These are phyloP conservation scores for Psilocybe sp. DNA, from an alignment of 768 basidiomycete genomes.

Conservation along the genomic window DNA sequence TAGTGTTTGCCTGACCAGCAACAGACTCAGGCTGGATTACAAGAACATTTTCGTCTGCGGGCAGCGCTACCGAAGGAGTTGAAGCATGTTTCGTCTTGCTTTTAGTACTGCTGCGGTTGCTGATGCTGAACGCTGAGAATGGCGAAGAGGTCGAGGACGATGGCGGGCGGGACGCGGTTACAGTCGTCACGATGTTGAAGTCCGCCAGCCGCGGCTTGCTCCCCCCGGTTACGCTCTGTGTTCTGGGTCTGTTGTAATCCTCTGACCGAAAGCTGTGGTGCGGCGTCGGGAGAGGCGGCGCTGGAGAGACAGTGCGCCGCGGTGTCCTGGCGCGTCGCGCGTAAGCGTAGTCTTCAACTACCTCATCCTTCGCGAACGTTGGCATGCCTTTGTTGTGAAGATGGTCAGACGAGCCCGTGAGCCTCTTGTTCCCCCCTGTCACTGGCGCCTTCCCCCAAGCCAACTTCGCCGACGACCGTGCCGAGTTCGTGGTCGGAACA, in stretches of 20 bases:
- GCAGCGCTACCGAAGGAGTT: neutral
- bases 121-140: constrained; percentile 5
- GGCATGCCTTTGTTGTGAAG: constrained; percentile 5
- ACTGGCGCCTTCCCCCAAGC: constrained; percentile 12
- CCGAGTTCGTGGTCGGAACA: constrained; percentile 1
- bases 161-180: neutral
- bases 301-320: too few relatives aligned
- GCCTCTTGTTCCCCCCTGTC: constrained; percentile 8
- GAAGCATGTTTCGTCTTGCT: constrained; percentile 2
- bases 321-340: too few relatives aligned
- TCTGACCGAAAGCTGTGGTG: neutral
- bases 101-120: neutral
- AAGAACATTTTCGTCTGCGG: too few relatives aligned
- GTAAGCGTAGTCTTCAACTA: neutral
- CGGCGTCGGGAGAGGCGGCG: too few relatives aligned
- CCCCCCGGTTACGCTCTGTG: neutral
- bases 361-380: neutral
- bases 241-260: neutral
- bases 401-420: neutral
- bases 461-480: constrained; percentile 9
- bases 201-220: neutral
- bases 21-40: too few relatives aligned
- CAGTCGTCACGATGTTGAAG: neutral
- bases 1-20: too few relatives aligned
- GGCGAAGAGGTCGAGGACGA: constrained; percentile 3